Percentiles rank a stretch among this genome's conserved stretches.
Conservation (phyloP, 2,329 filamentous ascomycete genomes). For the Hypoxylon sp. region DNA sequence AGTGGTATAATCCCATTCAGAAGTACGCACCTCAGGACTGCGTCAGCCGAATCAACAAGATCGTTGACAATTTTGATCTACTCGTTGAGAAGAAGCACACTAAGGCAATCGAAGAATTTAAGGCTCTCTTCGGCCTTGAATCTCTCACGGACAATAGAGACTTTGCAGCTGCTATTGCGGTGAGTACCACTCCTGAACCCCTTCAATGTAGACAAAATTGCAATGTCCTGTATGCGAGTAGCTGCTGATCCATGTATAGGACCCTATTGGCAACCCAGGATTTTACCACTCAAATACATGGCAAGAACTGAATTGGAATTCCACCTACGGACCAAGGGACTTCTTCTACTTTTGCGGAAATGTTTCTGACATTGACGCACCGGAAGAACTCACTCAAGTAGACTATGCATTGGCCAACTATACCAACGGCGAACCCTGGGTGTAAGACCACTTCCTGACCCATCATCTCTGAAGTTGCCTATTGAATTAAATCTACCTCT, state of each 20-base stretch:
- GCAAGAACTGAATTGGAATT: constrained; percentile 68
- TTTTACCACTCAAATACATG: constrained; percentile 66
- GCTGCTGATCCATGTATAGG: constrained; percentile 63
- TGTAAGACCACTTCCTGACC: constrained; percentile 35
- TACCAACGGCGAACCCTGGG: constrained; percentile 65
- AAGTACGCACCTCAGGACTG: constrained; percentile 66
- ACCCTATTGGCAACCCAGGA: constrained; percentile 54
- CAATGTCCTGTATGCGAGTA: background rate
- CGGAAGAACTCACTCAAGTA: constrained; percentile 60
- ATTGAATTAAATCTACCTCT: background rate
- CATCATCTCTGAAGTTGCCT: background rate
- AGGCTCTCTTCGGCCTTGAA: constrained; percentile 64
- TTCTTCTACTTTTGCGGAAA: constrained; percentile 69
- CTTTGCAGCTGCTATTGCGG: constrained; percentile 64
- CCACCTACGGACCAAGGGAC: constrained; percentile 59
- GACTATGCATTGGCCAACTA: constrained; percentile 65
- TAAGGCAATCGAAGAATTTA: constrained; percentile 61
- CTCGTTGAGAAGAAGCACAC: constrained; percentile 61
- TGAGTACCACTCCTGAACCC: constrained; percentile 8
- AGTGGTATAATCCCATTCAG: constrained; percentile 66
- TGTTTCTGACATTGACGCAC: constrained; percentile 63
- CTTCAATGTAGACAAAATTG: background rate
- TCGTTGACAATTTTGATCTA: constrained; percentile 65
- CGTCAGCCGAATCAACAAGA: constrained; percentile 63
- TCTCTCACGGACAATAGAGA: constrained; percentile 61